Percentiles rank a stretch among this genome's conserved stretches.
phyloP scores from a whole-genome alignment of 345 rosid species.

The Camelina hispida region DNA sequence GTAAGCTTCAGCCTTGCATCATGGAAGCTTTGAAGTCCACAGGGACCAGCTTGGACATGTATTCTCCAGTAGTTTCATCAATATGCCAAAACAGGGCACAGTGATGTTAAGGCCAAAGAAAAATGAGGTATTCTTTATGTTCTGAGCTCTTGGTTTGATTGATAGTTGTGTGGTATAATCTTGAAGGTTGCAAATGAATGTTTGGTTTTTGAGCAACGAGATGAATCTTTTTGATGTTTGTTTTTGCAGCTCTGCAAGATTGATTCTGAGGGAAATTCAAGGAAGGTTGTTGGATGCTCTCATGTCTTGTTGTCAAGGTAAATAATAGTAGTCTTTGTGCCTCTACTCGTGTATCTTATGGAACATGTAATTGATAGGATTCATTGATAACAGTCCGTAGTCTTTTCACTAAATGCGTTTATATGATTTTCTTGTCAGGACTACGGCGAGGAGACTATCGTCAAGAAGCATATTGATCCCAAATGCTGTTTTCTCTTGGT shows the following conservation, averaged over 20 bases:
- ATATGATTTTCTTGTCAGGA: slow-evolving; percentile 29
- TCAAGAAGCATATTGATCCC: slow-evolving; percentile 42
- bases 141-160: slow-evolving; percentile 21
- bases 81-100: slow-evolving; percentile 50
- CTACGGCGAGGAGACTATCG: slow-evolving; percentile 49
- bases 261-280: slow-evolving; percentile 85
- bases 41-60: slow-evolving; percentile 55
- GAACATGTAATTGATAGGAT: neutral
- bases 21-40: slow-evolving; percentile 55
- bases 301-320: slow-evolving; percentile 87
- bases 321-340: too few species aligned
- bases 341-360: neutral
- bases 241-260: slow-evolving; percentile 76
- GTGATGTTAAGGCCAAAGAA: slow-evolving; percentile 42
- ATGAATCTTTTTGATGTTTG: neutral
- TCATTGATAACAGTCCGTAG: neutral
- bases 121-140: slow-evolving; percentile 52
- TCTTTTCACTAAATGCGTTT: neutral
- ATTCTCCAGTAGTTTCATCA: slow-evolving; percentile 59
- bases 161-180: slow-evolving; percentile 27
- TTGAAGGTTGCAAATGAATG: slow-evolving; percentile 29
- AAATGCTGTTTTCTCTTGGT: slow-evolving; percentile 37
- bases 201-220: neutral
- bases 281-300: slow-evolving; percentile 91
- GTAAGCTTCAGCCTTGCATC: slow-evolving; percentile 63